Base-by-base conservation (phyloP, 2,329 filamentous ascomycete species). In the Westerdykella ornata region DNA sequence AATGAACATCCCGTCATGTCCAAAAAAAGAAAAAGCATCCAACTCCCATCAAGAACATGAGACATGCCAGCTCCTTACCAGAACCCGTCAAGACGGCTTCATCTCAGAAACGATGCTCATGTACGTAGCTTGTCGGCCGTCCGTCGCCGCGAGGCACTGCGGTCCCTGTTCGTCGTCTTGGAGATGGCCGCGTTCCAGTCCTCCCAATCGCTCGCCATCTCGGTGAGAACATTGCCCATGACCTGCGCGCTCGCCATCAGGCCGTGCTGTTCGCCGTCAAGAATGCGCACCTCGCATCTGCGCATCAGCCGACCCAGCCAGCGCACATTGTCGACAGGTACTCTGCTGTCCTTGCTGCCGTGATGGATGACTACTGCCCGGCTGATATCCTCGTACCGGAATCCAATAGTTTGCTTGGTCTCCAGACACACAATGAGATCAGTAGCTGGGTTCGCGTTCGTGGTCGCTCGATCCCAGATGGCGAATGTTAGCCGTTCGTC, bases 271-370 rank as follows among this genome's bases (percentile, higher is more conserved):
- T 98, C 90, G 5, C 86, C 88, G 52, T 94, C 85, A 3, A 98
- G 73, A 4, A 97, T 81, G 4, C 90, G 75, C 12, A 98, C 87
- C 63, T 97, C 92, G 64, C 90, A 97, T 36, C 86, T 76, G 20
- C 85, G 81, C 89, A 98, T 97, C 32, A 85, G 85, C 66, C 89
- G 89, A 44, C 88, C 89, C 6, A 98, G 75, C 92, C 92, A 98
- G 51, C 84, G 78, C 16, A 96, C 88, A 57, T 98, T 98, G 43
- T 95, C 92, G 12, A 95, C 84, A 0, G 92, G 92, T 1, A 98
- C 92, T 17, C 92, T 79, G 5, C 84, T 88, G 59, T 98, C 92
- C 54, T 85, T 82, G 58, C 81, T 87, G 29, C 92, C 92, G 62
- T 98, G 92, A 58, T 96, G 90, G 50, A 98, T 95, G 17, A 96